Base-by-base conservation (phyloP, 129 eudicot genomes). In the Saussurea involucrata region DNA sequence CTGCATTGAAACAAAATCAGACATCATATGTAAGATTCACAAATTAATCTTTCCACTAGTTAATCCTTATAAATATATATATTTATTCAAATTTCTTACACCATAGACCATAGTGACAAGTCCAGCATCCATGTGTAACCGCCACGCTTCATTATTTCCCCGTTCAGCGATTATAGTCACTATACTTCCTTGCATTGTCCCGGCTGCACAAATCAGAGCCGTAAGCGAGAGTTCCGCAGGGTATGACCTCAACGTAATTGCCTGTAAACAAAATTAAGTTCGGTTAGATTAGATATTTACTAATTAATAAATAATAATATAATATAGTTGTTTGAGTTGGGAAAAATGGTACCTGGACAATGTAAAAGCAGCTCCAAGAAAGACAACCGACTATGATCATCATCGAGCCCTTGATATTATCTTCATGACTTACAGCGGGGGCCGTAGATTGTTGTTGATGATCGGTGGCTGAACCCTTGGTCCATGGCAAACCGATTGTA, bases 191-290 rank as follows among this genome's bases (percentile, higher is more conserved):
- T 87, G 81, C 18, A 87, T 12, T 28, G 89, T 71, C 5, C 89
- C 92, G 15, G 81, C 13, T 42, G 83, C 58, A 71, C 89, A 85
- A 67, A 87, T 85, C 44, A 83, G 73, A 69, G 83, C 79, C 3
- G 89, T 82, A 34, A 87, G 87, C 17, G 92, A 87, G 22, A 85
- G 87, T 72, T 75, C 87, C 6, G 87, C 87, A 3, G 92, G 92
- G 81, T 87, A 87, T 69, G 87, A 34, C 83, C 27, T 76, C 85
- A 87, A 69, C 1, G 89, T 85, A 31, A 82, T 60, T n/a, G 89
- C 85, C 92, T 87, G 69, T 28, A 36, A 29, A 55, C 55, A 17
- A 55, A 31, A 9, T 5, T 9, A 22, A 28, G 29, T 9, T 33
- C 33, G 3, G 46, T 21, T 68, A 73, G 11, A 4, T 21, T 68